Evolutionary conservation across 495 filamentous ascomycete genomes (phyloP).

Genomic region (Staphylotrichum tortipilum): DNA sequence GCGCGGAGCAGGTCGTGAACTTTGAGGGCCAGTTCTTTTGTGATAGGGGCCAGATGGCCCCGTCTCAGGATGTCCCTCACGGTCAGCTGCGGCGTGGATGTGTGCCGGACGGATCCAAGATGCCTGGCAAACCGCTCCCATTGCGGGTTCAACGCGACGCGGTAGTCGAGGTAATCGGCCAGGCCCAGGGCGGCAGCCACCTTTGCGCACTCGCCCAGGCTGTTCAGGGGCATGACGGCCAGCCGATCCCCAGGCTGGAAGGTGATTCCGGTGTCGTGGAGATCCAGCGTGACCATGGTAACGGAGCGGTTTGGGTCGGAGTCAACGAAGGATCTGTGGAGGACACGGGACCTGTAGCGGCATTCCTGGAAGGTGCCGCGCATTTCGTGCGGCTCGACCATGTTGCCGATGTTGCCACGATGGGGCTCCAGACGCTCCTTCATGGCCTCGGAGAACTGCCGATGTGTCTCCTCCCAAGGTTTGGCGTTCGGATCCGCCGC

Average conservation of each 20-base stretch:
- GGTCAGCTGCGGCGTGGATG: conserved; percentile 23
- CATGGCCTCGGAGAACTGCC: conserved; percentile 44
- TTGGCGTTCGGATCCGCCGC: conserved; percentile 29
- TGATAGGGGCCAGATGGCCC: conserved; percentile 40
- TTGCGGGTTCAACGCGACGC: conserved; percentile 22
- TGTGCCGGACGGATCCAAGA: conserved; percentile 31
- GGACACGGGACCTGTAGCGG: conserved; percentile 35
- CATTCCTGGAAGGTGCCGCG: conserved; percentile 45
- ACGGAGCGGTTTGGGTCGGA: conserved; percentile 35
- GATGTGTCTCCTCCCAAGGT: conserved; percentile 44
- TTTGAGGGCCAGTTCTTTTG: conserved; percentile 39
- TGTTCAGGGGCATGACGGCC: conserved; percentile 44
- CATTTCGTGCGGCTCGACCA: conserved; percentile 44
- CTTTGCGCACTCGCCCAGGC: conserved; percentile 40
- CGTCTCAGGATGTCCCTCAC: conserved; percentile 42
- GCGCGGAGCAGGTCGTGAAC: conserved; percentile 35
- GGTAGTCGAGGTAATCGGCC: conserved; percentile 30
- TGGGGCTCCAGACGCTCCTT: conserved; percentile 43
- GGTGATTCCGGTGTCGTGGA: conserved; percentile 40
- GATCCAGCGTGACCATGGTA: conserved; percentile 37
- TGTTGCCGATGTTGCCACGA: conserved; percentile 29
- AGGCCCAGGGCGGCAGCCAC: conserved; percentile 38
- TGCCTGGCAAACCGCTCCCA: conserved; percentile 42
- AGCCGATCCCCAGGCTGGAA: conserved; percentile 43
- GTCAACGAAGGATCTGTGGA: conserved; percentile 36